Evolutionary conservation across 2,329 filamentous ascomycete genomes (phyloP), one percentile per base, ranked within the genome.

Genomic region (Xylariaceae sp.): DNA sequence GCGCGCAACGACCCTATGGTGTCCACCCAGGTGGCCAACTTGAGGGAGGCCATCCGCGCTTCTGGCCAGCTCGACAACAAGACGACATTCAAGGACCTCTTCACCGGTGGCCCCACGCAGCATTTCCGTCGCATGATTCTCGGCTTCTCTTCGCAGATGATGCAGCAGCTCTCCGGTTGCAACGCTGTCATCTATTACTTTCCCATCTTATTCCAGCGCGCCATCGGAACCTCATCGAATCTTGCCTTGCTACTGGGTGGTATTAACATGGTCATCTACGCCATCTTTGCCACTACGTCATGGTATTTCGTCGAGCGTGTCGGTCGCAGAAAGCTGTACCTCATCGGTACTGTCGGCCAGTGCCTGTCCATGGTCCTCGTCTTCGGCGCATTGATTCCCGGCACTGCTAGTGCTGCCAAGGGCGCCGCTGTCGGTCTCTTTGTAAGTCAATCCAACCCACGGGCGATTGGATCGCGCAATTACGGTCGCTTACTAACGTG

Each of bases 401-500:
- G 80, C 0, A 72, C 70, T 1, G 70, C 68, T 1, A 60, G 74
- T 1, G 66, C 79, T 3, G 78, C 81, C 2, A 84, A 83, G 54
- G 81, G 81, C 19, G 78, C 81, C 1, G 78, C 78, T 1, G 78
- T 82, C 6, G 80, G 79, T 44, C 61, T 85, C 8, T 84, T 85
- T 61, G 51, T 53, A 47, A 46, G 50, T 48, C 17, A 4, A 3
- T 23, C 6, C n/a, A n/a, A n/a, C n/a, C n/a, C n/a, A n/a, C n/a
- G n/a, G n/a, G n/a, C n/a, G n/a, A n/a, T n/a, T n/a, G n/a, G n/a
- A n/a, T n/a, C n/a, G n/a, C n/a, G n/a, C n/a, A n/a, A n/a, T n/a
- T n/a, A n/a, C n/a, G n/a, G n/a, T n/a, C 29, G 11, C 32, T 45
- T 45, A 44, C 13, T 9, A n/a, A n/a, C n/a, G n/a, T n/a, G n/a